Conservation (phyloP, 371 early-diverging fungal species). For the Parasitella parasitica region DNA sequence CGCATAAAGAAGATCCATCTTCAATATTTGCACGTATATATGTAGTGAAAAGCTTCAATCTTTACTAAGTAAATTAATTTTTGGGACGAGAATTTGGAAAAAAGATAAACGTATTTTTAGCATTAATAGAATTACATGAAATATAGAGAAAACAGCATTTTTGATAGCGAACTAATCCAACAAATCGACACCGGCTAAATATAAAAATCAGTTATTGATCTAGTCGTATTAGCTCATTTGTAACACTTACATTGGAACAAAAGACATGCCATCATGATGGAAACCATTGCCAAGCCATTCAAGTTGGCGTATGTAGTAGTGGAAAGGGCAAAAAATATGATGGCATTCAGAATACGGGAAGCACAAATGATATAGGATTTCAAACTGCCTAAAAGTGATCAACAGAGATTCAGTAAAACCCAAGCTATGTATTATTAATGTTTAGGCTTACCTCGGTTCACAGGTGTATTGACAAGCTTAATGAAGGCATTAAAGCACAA, state of each 20-base stretch:
- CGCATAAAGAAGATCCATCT: no score
- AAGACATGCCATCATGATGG: slow-evolving; percentile 52
- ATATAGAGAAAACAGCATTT: not conserved
- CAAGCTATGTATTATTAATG: not conserved
- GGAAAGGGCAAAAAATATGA: slow-evolving; percentile 51
- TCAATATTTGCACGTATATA: no score
- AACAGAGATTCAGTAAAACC: not conserved
- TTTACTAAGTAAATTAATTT: no score
- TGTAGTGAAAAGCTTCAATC: no score
- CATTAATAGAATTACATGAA: not conserved
- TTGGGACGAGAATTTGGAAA: no score
- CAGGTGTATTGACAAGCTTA: slow-evolving; percentile 40
- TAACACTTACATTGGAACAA: slow-evolving; percentile 46
- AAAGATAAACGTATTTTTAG: not conserved
- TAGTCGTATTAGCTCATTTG: not conserved
- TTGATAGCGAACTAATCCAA: slow-evolving; percentile 30
- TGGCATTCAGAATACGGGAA: slow-evolving; percentile 47
- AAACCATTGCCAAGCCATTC: slow-evolving; percentile 45
- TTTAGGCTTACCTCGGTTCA: slow-evolving; percentile 24
- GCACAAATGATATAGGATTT: slow-evolving; percentile 44
- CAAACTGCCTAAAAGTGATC: slow-evolving; percentile 32
- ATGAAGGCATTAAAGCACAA: slow-evolving; percentile 45
- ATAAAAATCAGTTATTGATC: not conserved
- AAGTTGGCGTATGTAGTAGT: slow-evolving; percentile 37
- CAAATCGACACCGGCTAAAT: slow-evolving; percentile 35